Evolutionary conservation across 2,329 filamentous ascomycete genomes (phyloP).

Genomic region (Colletotrichum sansevieriae): DNA sequence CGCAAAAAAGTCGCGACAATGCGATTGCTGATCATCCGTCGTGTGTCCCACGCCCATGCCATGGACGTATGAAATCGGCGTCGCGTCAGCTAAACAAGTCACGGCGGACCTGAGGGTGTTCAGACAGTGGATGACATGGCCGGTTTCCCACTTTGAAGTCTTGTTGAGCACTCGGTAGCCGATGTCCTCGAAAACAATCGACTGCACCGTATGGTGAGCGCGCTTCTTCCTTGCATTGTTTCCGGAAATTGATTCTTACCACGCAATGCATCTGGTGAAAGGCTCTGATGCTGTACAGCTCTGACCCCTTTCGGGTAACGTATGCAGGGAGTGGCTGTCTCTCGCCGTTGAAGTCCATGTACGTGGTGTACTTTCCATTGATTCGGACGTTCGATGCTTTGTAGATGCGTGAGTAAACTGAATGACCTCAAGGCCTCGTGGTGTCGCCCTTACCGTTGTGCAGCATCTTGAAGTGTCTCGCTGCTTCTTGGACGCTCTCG

Average conservation of each 20-base stretch:
- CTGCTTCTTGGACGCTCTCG: conserved; percentile 21
- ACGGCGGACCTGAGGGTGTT: conserved; percentile 28
- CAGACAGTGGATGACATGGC: conserved; percentile 32
- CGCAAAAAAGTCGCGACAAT: conserved; percentile 33
- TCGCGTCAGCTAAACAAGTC: conserved; percentile 28
- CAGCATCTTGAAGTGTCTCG: conserved; percentile 29
- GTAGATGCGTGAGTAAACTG: no score
- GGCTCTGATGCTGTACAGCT: conserved; percentile 31
- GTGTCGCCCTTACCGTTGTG: conserved; percentile 13
- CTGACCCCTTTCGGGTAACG: conserved; percentile 19
- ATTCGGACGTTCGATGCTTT: conserved; percentile 28
- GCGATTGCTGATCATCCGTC: conserved; percentile 26
- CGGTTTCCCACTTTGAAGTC: conserved; percentile 30
- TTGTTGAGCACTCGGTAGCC: conserved; percentile 30
- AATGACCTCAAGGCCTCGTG: no score
- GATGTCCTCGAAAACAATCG: conserved; percentile 28
- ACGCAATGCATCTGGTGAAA: conserved; percentile 38
- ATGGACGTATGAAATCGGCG: conserved; percentile 28
- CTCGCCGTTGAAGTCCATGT: conserved; percentile 28
- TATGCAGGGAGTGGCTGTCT: conserved; percentile 4
- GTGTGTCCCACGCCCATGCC: conserved; percentile 36
- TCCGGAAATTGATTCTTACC: no score
- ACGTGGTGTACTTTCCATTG: conserved; percentile 30
- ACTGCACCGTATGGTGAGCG: background rate
- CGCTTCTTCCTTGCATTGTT: no score